Conservation (phyloP, 345 rosid species). For the Theobroma cacao region DNA sequence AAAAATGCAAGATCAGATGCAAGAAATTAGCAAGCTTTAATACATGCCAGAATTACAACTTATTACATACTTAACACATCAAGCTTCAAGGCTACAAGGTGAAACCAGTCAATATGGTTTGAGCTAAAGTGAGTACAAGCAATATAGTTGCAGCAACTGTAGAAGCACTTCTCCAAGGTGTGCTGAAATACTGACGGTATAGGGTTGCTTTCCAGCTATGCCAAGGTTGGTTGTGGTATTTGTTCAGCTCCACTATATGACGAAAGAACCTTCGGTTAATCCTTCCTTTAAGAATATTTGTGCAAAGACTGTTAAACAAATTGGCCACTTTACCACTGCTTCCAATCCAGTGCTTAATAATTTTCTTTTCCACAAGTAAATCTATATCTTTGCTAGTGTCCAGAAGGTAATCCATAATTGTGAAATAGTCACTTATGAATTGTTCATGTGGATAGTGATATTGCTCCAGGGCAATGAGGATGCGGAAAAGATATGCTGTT, state of each 20-base stretch:
- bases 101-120: background rate
- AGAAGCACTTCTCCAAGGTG: conserved; percentile 31
- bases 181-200: conserved; percentile 25
- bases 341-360: conserved; percentile 22
- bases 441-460: conserved; percentile 8
- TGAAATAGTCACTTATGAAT: conserved; percentile 15
- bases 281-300: background rate
- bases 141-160: conserved; percentile 12
- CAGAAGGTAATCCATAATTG: conserved; percentile 28
- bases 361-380: conserved; percentile 24
- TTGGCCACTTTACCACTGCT: conserved; percentile 19
- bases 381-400: conserved; percentile 20
- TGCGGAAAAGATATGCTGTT: conserved; percentile 19
- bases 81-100: background rate
- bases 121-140: conserved; percentile 15
- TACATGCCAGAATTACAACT: background rate
- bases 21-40: background rate
- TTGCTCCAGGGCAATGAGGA: conserved; percentile 30
- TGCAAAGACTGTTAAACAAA: conserved; percentile 28
- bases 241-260: background rate
- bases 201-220: conserved; percentile 19
- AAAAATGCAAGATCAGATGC: background rate
- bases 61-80: background rate
- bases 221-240: background rate
- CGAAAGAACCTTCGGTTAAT: background rate